Percentiles rank a stretch among this genome's conserved stretches.
Conservation (phyloP, 2,329 filamentous ascomycete genomes). For the Ophidiomyces ophidiicola region DNA sequence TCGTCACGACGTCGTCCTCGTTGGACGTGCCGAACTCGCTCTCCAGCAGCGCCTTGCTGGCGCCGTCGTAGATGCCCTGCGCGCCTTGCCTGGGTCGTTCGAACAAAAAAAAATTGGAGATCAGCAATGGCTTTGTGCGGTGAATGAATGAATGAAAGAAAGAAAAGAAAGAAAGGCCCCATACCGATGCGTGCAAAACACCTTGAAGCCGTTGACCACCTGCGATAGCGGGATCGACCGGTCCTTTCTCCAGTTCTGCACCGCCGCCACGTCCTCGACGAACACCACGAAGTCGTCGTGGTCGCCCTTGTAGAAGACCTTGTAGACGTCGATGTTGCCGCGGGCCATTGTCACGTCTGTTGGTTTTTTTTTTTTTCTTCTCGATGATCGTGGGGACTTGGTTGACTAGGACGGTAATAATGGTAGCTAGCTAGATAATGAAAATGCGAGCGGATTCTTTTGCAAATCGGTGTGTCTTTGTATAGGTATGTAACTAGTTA, state of each 20-base stretch:
- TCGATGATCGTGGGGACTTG: too few relatives aligned
- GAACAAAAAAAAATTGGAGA: slow-evolving; percentile 3
- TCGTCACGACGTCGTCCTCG: slow-evolving; percentile 67
- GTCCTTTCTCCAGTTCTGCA: slow-evolving; percentile 74
- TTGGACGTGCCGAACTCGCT: slow-evolving; percentile 75
- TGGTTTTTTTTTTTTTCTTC: too few relatives aligned
- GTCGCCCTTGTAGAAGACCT: slow-evolving; percentile 75
- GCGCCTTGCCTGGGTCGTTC: slow-evolving; percentile 56
- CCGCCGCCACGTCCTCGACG: slow-evolving; percentile 47
- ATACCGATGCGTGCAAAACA: slow-evolving; percentile 84
- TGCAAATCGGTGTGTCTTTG: too few relatives aligned
- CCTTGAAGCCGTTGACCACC: slow-evolving; percentile 76
- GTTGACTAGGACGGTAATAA: too few relatives aligned
- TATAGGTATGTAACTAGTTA: too few relatives aligned
- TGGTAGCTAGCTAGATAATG: too few relatives aligned
- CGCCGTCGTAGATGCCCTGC: slow-evolving; percentile 65
- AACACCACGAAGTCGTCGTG: slow-evolving; percentile 58
- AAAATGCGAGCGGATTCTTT: too few relatives aligned
- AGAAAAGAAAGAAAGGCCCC: slow-evolving; percentile 26
- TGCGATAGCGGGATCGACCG: slow-evolving; percentile 66
- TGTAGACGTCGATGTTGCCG: slow-evolving; percentile 57
- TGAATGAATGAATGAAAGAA: too few relatives aligned
- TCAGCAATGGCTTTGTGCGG: too few relatives aligned
- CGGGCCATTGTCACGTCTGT: slow-evolving; percentile 52
- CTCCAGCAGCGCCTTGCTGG: slow-evolving; percentile 62